phyloP scores from a whole-genome alignment of 179 eudicot genomes.

The Gypsophila paniculata region DNA sequence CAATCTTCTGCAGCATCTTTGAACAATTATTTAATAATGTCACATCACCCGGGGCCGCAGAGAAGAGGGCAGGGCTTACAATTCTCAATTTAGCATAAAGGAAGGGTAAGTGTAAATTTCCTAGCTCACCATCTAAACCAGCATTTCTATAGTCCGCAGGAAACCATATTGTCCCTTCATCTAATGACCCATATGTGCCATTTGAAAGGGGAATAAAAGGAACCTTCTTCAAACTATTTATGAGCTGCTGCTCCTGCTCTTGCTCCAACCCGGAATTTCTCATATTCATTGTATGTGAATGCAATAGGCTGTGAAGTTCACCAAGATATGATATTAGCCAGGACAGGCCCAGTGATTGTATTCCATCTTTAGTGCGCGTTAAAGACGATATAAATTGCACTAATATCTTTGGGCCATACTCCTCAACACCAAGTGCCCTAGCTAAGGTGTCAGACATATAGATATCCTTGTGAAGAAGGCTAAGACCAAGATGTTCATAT shows the following conservation, averaged over 20 bases:
- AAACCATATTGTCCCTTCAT: constrained; percentile 81
- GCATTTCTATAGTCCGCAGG: constrained; percentile 40
- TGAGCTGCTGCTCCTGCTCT: constrained; percentile 43
- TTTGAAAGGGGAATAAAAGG: constrained; percentile 87
- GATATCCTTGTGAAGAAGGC: constrained; percentile 62
- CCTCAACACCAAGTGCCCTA: constrained; percentile 70
- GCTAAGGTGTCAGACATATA: constrained; percentile 69
- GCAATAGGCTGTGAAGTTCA: constrained; percentile 54
- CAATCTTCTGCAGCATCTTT: constrained; percentile 61
- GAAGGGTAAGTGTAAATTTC: constrained; percentile 48
- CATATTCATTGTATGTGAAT: constrained; percentile 34
- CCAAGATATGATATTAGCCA: constrained; percentile 73
- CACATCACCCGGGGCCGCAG: constrained; percentile 40
- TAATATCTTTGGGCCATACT: constrained; percentile 74
- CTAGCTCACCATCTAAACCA: constrained; percentile 40
- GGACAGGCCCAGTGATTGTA: constrained; percentile 56
- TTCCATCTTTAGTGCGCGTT: constrained; percentile 45
- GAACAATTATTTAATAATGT: constrained; percentile 41
- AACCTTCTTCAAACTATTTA: constrained; percentile 44
- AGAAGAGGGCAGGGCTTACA: constrained; percentile 62
- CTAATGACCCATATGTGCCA: constrained; percentile 65
- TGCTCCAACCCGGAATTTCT: constrained; percentile 35
- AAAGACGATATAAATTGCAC: constrained; percentile 62
- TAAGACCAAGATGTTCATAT: constrained; percentile 73
- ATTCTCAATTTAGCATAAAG: constrained; percentile 63